Percentiles rank a stretch among this genome's conserved stretches.
Conservation (phyloP, 805 yeast genomes). For the Vanderwaltozyma polyspora region DNA sequence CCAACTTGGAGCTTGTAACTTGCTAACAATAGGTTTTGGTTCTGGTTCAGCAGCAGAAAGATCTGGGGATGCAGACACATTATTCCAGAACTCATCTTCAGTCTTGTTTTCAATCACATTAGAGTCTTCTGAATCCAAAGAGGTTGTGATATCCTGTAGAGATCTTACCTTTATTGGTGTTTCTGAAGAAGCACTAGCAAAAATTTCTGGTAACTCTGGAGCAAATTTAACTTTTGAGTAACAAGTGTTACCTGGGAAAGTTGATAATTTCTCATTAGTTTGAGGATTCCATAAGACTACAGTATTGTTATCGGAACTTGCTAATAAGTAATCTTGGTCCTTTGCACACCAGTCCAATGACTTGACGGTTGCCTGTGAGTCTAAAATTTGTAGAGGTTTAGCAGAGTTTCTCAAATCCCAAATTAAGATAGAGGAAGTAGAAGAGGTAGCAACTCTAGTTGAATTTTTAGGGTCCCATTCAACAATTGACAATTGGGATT, state of each 20-base stretch:
- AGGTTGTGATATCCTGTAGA: conserved; percentile 50
- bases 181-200: conserved; percentile 81
- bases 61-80: too few species aligned
- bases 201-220: conserved; percentile 75
- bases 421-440: conserved; percentile 64
- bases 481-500: conserved; percentile 66
- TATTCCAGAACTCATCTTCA: conserved; percentile 82
- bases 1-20: conserved; percentile 81
- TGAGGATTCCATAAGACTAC: conserved; percentile 86
- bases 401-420: conserved; percentile 94
- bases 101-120: conserved; percentile 19
- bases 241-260: conserved; percentile 52
- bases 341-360: conserved; percentile 88
- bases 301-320: conserved; percentile 84
- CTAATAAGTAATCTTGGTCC: conserved; percentile 65
- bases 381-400: conserved; percentile 66
- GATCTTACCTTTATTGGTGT: conserved; percentile 73
- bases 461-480: conserved; percentile 92
- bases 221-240: conserved; percentile 80
- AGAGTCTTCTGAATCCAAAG: conserved; percentile 15
- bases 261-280: conserved; percentile 59
- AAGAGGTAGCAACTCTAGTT: conserved; percentile 79
- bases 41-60: conserved; percentile 57
- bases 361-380: conserved; percentile 31
- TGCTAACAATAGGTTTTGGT: conserved; percentile 57